Evolutionary conservation across 192 early-diverging fungal genomes (phyloP).

Genomic region (Coemansia sp.): DNA sequence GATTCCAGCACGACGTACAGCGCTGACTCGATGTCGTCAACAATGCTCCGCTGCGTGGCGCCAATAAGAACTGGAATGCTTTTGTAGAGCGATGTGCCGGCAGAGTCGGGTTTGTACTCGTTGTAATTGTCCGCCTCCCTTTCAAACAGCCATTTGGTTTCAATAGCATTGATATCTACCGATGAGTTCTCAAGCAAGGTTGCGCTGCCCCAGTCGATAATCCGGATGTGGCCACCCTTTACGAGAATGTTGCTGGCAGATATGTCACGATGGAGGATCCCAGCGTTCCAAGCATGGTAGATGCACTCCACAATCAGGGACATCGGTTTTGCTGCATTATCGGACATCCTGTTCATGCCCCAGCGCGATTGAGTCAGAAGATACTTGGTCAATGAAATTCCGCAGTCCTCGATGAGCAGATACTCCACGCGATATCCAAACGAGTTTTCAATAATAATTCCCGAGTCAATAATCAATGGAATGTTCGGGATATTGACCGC

Average conservation of each 20-base stretch:
- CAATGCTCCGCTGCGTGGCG: neutral
- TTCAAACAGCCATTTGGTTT: neutral
- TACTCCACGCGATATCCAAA: conserved; percentile 13
- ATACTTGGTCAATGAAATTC: neutral
- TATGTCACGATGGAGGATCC: conserved; percentile 4
- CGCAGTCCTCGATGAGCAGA: neutral
- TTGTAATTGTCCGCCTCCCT: neutral
- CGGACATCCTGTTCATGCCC: neutral
- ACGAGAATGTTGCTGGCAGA: neutral
- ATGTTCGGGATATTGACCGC: neutral
- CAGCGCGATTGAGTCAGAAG: neutral
- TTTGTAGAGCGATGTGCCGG: neutral
- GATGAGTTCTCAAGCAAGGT: neutral
- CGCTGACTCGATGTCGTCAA: neutral
- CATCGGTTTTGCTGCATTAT: neutral
- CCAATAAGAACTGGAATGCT: neutral
- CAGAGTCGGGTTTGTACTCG: neutral
- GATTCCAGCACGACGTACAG: conserved; percentile 1
- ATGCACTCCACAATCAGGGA: neutral
- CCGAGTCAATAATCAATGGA: neutral
- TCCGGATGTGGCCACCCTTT: neutral
- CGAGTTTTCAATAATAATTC: neutral
- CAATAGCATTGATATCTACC: neutral
- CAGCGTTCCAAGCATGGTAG: neutral
- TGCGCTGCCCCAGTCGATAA: neutral